phyloP scores from a whole-genome alignment of 352 stramenopile genomes.

The Detonula confervacea region DNA sequence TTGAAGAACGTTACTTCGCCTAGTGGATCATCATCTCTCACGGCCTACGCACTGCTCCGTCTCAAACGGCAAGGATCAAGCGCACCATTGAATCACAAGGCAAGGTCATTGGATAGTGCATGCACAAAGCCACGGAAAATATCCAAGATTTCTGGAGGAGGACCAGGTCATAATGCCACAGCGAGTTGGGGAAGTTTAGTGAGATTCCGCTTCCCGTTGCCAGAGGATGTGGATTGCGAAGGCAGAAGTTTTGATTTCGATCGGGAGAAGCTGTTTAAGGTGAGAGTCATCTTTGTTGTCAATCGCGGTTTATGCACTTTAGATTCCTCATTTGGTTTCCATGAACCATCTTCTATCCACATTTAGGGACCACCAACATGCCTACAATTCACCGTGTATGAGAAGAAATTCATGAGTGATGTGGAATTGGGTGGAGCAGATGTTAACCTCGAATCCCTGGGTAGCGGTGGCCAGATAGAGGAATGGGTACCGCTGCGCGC shows the following conservation, averaged over 20 bases:
- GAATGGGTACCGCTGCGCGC: conserved; percentile 84
- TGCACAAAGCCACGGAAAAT: conserved; percentile 77
- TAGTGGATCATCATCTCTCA: conserved; percentile 79
- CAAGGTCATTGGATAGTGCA: conserved; percentile 77
- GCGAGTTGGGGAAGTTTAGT: conserved; percentile 85
- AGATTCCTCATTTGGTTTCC: background rate
- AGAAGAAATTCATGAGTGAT: conserved; percentile 87
- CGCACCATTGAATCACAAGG: conserved; percentile 79
- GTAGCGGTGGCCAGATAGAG: conserved; percentile 81
- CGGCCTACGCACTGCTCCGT: conserved; percentile 81
- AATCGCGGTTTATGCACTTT: conserved; percentile 1
- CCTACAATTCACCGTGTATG: conserved; percentile 84
- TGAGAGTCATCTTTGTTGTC: conserved; percentile 17
- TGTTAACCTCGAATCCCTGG: conserved; percentile 78
- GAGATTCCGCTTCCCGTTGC: conserved; percentile 82
- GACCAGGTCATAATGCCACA: conserved; percentile 83
- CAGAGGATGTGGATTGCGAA: conserved; percentile 78
- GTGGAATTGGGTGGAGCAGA: conserved; percentile 77
- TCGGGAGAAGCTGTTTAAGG: conserved; percentile 83
- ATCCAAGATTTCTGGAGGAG: conserved; percentile 82
- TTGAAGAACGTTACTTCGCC: conserved; percentile 86
- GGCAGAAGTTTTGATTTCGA: conserved; percentile 76
- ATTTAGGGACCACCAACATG: conserved; percentile 72
- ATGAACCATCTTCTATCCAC: background rate
- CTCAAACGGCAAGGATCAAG: conserved; percentile 73